A percentile compares a stretch with the other conserved stretches of the same genome.
Conservation (phyloP, 768 basidiomycete species). For the Phylloporus arenicola region DNA sequence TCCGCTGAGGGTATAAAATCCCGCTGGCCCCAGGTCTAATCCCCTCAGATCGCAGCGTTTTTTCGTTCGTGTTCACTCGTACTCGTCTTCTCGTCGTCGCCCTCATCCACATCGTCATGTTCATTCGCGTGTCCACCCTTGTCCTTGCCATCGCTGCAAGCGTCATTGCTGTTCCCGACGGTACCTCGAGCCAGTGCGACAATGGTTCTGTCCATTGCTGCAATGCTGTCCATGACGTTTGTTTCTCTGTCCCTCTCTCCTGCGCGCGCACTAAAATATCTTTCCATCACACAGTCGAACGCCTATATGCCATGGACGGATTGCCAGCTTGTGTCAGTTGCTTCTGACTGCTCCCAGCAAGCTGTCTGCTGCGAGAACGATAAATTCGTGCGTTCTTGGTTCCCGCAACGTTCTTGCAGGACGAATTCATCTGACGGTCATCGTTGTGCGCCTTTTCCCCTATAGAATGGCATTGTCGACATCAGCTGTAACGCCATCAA, state of each 20-base stretch:
- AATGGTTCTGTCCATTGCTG: constrained; percentile 11
- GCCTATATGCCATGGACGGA: neutral
- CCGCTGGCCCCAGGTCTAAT: neutral
- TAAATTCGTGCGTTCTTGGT: neutral
- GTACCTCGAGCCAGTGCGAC: constrained; percentile 7
- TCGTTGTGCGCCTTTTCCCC: neutral
- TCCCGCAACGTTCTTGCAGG: neutral
- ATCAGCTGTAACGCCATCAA: constrained; percentile 8
- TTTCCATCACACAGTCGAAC: neutral
- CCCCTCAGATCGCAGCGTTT: neutral
- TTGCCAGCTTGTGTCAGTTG: neutral
- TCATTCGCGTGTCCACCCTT: constrained; percentile 7
- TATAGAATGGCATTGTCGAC: constrained; percentile 3
- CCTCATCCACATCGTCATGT: constrained; percentile 8
- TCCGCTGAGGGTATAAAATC: constrained; percentile 12
- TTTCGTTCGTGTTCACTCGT: neutral
- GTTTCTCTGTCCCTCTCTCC: neutral
- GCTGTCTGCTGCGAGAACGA: constrained; percentile 10
- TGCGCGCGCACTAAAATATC: neutral
- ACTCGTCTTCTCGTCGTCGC: neutral
- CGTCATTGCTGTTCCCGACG: constrained; percentile 1
- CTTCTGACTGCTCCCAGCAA: neutral
- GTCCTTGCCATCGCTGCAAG: constrained; percentile 11
- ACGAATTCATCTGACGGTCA: neutral
- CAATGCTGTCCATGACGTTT: neutral